Conservation (phyloP, 2,329 filamentous ascomycete genomes). For the Penicillium sp. region DNA sequence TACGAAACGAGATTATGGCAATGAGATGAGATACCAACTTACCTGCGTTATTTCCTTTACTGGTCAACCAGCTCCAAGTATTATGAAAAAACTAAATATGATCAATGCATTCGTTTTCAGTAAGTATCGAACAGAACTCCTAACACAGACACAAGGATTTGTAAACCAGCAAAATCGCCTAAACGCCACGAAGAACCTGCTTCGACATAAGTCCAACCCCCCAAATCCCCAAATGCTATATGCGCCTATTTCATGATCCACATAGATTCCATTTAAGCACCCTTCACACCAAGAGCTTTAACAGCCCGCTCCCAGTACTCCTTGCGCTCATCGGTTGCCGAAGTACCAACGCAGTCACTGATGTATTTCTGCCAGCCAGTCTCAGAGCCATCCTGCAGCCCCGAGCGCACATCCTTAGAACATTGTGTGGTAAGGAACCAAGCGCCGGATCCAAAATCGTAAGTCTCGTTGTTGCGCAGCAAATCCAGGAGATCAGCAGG, state of each 20-base stretch:
- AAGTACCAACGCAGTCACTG: constrained; percentile 57
- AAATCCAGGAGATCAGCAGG: constrained; percentile 54
- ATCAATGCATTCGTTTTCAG: background rate
- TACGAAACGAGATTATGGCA: constrained; percentile 8
- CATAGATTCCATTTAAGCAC: constrained; percentile 11
- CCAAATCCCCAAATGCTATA: background rate
- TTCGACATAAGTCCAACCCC: constrained; percentile 1
- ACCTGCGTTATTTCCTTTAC: background rate
- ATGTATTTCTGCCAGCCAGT: constrained; percentile 60
- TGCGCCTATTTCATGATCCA: too few relatives aligned
- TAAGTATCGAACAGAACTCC: background rate
- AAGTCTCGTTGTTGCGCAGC: constrained; percentile 53
- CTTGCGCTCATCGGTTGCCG: constrained; percentile 51
- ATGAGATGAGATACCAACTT: constrained; percentile 3
- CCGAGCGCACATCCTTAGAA: constrained; percentile 44
- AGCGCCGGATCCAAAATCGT: constrained; percentile 62
- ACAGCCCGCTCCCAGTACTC: constrained; percentile 56
- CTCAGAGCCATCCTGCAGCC: constrained; percentile 52
- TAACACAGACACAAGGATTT: too few relatives aligned
- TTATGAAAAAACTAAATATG: background rate
- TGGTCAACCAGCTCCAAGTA: background rate
- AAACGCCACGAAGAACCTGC: constrained; percentile 15
- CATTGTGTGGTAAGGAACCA: constrained; percentile 67
- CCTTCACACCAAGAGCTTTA: constrained; percentile 40
- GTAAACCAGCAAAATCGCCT: background rate